Evolutionary conservation across 805 yeast species (phyloP).

Genomic region (Wickerhamiella cacticola): DNA sequence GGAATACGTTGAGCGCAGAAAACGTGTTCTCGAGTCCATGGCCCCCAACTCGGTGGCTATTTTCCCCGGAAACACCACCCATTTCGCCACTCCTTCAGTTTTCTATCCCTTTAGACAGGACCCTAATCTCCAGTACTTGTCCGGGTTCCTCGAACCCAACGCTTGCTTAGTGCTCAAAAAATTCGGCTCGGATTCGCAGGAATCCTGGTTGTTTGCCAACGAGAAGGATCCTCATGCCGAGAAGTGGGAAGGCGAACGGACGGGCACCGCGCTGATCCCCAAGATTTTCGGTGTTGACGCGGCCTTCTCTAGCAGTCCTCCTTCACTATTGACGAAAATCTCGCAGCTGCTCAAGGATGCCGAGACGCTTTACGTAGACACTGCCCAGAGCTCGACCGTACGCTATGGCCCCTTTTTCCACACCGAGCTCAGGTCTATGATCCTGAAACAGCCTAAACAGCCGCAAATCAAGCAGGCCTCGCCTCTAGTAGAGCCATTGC

Average conservation of each 20-base stretch:
- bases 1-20: slow-evolving; percentile 69
- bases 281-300: slow-evolving; percentile 83
- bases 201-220: slow-evolving; percentile 73
- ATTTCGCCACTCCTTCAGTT: slow-evolving; percentile 80
- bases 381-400: slow-evolving; percentile 19
- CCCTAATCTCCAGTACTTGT: slow-evolving; percentile 71
- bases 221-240: slow-evolving; percentile 67
- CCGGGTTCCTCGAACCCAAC: slow-evolving; percentile 90
- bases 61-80: slow-evolving; percentile 56
- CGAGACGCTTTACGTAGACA: slow-evolving; percentile 19
- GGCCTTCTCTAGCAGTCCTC: slow-evolving; percentile 34
- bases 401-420: slow-evolving; percentile 20
- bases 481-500: slow-evolving; percentile 23
- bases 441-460: too few species aligned
- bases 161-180: slow-evolving; percentile 44
- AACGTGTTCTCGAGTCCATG: slow-evolving; percentile 42
- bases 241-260: slow-evolving; percentile 90
- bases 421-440: slow-evolving; percentile 17
- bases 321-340: slow-evolving; percentile 15
- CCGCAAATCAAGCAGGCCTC: slow-evolving; percentile 10
- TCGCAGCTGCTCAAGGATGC: slow-evolving; percentile 15
- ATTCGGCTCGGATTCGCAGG: slow-evolving; percentile 31
- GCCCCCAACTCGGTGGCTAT: slow-evolving; percentile 60
- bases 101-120: slow-evolving; percentile 89
- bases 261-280: slow-evolving; percentile 71